Base-by-base conservation (phyloP, 2,329 filamentous ascomycete genomes). In the Ascochyta koolunga region DNA sequence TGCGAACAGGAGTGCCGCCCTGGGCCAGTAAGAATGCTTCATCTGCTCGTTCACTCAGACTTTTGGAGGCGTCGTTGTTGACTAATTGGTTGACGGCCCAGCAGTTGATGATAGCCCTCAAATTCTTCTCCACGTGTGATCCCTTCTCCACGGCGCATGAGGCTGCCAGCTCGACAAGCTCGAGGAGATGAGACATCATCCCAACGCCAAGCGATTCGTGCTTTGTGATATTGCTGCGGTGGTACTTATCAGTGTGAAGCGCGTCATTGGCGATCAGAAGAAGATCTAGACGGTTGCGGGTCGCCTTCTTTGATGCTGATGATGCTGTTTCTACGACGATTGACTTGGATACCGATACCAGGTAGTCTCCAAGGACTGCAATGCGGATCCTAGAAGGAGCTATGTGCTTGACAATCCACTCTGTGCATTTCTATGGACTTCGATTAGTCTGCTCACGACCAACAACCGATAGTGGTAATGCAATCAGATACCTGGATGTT, bases 181-280 rank as follows among this genome's bases (percentile, higher is more conserved):
- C 79, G 7, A 83, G 79, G 8, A 95, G 76, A 60, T 80, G 79
- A 7, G 82, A 77, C 59, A 87, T 83, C 49, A 91, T 48, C 24
- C 56, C 55, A 6, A 33, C 42, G 36, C 60, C 39, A 38, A 70
- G 43, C 13, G 56, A 29, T 18, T 47, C 50, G 29, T 46, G 41
- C 19, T 57, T 58, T 11, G 33, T 41, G 19, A 37, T 35, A 31
- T 36, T 59, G 25, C 52, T 58, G 49, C 50, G 55, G 41, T 70
- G 66, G 29, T 54, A 66, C 31, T 62, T 69, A 46, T 65, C 64
- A 61, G 64, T 50, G 45, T 92, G 87, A 21, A 96, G 79, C 22
- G 90, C 77, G 73, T 96, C 92, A 75, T 86, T 93, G 56, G 95
- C 66, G 36, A 96, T 76, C 72, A 93, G 93, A 5, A 96, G 80